phyloP scores from a whole-genome alignment of 306 rosid genomes.

The Quercus robur region DNA sequence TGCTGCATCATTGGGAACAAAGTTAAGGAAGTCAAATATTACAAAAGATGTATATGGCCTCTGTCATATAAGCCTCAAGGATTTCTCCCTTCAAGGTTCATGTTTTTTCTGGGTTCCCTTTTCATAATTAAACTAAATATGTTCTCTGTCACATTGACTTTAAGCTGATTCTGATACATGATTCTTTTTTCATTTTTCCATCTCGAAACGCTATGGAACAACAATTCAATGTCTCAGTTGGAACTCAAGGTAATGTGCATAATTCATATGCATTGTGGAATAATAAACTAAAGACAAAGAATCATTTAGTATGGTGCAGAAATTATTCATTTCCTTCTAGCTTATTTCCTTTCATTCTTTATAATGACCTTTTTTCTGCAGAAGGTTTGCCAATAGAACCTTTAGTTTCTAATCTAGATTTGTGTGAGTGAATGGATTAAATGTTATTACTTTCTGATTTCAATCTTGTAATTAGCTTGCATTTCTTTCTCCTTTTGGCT shows the following conservation, averaged over 20 bases:
- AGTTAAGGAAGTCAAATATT: conserved; percentile 59
- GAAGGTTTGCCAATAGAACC: neutral
- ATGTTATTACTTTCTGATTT: neutral
- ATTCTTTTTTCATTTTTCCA: conserved; percentile 15
- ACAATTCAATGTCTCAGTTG: conserved; percentile 60
- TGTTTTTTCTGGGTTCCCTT: conserved; percentile 16
- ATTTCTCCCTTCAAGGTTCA: conserved; percentile 96
- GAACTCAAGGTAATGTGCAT: conserved; percentile 69
- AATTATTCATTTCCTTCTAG: neutral
- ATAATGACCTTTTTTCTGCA: neutral
- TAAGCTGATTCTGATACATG: conserved; percentile 32
- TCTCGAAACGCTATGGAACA: conserved; percentile 33
- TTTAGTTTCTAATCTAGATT: neutral
- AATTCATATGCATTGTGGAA: neutral
- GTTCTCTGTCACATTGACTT: conserved; percentile 10
- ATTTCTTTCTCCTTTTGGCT: conserved; percentile 23
- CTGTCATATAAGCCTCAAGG: conserved; percentile 86
- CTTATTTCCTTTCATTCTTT: neutral
- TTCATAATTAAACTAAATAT: conserved; percentile 1
- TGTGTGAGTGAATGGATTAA: neutral
- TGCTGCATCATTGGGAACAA: conserved; percentile 80
- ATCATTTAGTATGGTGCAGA: neutral
- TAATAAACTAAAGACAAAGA: neutral
- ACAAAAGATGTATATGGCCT: conserved; percentile 65
- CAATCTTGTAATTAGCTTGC: conserved; percentile 1